These are phyloP conservation scores for Rhodotorula taiwanensis DNA, from an alignment of 768 basidiomycete genomes.

Conservation along the genomic window DNA sequence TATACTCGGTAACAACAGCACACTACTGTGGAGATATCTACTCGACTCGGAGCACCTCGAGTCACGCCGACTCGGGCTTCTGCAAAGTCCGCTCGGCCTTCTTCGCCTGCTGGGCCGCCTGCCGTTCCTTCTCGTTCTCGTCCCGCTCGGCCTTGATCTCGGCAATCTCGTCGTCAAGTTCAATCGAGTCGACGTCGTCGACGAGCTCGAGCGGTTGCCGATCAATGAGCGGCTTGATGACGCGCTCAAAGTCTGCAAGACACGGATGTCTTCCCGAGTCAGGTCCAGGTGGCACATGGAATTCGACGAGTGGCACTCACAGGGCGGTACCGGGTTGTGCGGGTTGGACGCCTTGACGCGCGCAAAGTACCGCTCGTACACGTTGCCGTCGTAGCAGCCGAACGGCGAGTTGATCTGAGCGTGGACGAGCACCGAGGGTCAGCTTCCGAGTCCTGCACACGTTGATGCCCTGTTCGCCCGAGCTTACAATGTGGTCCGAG, in stretches of 20 bases:
- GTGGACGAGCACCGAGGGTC: conserved; percentile 31
- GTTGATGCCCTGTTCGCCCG: not conserved
- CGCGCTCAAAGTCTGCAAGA: conserved; percentile 45
- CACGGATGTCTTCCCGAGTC: not conserved
- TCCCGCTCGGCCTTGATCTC: conserved; percentile 38
- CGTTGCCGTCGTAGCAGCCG: conserved; percentile 47
- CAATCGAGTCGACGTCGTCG: conserved; percentile 45
- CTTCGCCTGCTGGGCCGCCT: not conserved
- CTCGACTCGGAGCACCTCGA: too few species aligned
- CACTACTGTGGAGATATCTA: too few species aligned
- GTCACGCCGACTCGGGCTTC: not conserved
- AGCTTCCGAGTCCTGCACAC: not conserved
- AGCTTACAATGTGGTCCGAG: conserved; percentile 39
- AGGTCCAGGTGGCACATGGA: not conserved
- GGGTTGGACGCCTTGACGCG: conserved; percentile 48
- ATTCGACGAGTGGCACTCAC: not conserved
- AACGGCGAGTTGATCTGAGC: conserved; percentile 48
- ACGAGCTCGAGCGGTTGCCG: conserved; percentile 44
- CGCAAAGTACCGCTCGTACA: conserved; percentile 49
- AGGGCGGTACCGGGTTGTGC: conserved; percentile 47
- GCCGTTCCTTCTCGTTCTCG: conserved; percentile 1
- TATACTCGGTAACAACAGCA: too few species aligned
- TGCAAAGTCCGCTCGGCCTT: not conserved
- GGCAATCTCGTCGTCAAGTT: conserved; percentile 44
- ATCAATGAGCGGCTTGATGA: conserved; percentile 49